Evolutionary conservation across 2,329 filamentous ascomycete genomes (phyloP).

Genomic region (Monosporascus sp.): DNA sequence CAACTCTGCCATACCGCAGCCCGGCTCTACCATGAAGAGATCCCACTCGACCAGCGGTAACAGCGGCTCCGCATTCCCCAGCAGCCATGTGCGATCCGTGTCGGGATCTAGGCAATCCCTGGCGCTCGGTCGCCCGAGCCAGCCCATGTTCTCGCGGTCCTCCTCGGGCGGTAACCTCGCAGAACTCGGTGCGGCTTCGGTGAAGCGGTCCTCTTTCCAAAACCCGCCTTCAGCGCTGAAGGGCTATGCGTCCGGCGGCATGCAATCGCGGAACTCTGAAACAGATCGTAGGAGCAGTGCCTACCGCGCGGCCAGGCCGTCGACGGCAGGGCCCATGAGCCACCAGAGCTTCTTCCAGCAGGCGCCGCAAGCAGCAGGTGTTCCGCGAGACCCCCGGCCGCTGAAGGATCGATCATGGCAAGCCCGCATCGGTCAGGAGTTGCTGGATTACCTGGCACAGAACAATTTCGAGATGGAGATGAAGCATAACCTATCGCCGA

Average conservation of each 20-base stretch:
- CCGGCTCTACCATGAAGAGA: slow-evolving; percentile 89
- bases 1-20: slow-evolving; percentile 83
- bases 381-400: slow-evolving; percentile 80
- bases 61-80: slow-evolving; percentile 57
- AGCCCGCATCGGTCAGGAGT: slow-evolving; percentile 76
- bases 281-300: slow-evolving; percentile 75
- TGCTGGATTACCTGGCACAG: slow-evolving; percentile 85
- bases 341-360: slow-evolving; percentile 96
- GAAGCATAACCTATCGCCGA: slow-evolving; percentile 88
- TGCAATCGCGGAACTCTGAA: slow-evolving; percentile 42
- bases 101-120: slow-evolving; percentile 83
- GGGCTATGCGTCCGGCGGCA: slow-evolving; percentile 58
- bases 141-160: slow-evolving; percentile 80
- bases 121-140: slow-evolving; percentile 74
- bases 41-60: slow-evolving; percentile 71
- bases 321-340: slow-evolving; percentile 58
- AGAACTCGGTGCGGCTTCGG: slow-evolving; percentile 75
- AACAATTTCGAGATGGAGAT: slow-evolving; percentile 98
- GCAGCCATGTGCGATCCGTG: slow-evolving; percentile 72
- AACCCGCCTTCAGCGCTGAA: slow-evolving; percentile 61
- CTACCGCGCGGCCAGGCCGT: slow-evolving; percentile 59
- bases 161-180: slow-evolving; percentile 78
- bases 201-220: slow-evolving; percentile 76
- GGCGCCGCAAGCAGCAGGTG: slow-evolving; percentile 72
- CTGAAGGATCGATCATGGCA: slow-evolving; percentile 78